phyloP scores from a whole-genome alignment of 306 rosid genomes.

The Inga laurina region DNA sequence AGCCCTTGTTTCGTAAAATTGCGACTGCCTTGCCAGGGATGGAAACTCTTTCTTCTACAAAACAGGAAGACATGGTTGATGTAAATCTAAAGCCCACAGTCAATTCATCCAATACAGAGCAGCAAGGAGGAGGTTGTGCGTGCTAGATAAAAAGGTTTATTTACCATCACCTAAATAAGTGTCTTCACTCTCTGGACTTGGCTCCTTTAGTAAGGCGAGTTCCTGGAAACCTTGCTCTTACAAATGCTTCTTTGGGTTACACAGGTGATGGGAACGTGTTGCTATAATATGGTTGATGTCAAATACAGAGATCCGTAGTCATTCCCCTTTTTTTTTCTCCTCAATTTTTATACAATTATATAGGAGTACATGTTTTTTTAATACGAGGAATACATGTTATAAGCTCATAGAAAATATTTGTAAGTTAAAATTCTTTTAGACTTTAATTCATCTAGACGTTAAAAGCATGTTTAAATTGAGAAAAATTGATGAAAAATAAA shows the following conservation, averaged over 20 bases:
- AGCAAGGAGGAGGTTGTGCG: conserved; percentile 84
- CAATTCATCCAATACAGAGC: conserved; percentile 62
- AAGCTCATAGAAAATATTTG: background rate
- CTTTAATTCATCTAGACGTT: background rate
- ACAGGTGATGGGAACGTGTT: conserved; percentile 20
- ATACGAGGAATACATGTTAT: conserved; percentile 15
- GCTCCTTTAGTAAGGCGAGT: conserved; percentile 24
- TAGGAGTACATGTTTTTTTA: background rate
- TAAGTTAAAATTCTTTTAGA: background rate
- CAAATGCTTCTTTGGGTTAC: conserved; percentile 25
- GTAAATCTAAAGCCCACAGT: conserved; percentile 64
- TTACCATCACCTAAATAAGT: conserved; percentile 13
- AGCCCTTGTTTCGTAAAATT: conserved; percentile 89
- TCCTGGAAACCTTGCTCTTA: conserved; percentile 24
- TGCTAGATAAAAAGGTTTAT: conserved; percentile 54
- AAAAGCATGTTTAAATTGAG: background rate
- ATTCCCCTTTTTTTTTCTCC: conserved; percentile 2
- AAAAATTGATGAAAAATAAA: background rate
- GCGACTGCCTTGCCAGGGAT: conserved; percentile 95
- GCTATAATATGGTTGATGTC: conserved; percentile 7
- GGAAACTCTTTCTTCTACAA: conserved; percentile 83
- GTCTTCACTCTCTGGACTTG: conserved; percentile 27
- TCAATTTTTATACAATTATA: conserved; percentile 7
- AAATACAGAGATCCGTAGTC: conserved; percentile 16
- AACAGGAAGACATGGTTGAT: conserved; percentile 86